Conservation (phyloP, 2,329 filamentous ascomycete genomes). For the Beauveria asiatica region DNA sequence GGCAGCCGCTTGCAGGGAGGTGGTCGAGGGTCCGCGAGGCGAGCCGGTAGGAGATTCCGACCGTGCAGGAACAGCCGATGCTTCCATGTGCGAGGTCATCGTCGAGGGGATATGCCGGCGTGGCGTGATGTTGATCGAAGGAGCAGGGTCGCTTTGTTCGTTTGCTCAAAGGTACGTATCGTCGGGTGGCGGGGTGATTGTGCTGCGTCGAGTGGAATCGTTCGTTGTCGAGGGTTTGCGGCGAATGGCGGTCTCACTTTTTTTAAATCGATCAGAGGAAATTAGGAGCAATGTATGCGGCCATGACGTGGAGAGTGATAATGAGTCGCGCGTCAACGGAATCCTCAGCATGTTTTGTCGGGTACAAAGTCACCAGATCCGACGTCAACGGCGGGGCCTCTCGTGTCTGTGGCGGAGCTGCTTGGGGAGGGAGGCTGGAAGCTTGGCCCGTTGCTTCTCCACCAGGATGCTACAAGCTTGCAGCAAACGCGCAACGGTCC, state of each 20-base stretch:
- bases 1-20: slow-evolving; percentile 67
- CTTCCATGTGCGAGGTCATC: slow-evolving; percentile 25
- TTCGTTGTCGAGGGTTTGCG: background rate
- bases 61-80: slow-evolving; percentile 15
- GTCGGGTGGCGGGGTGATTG: background rate
- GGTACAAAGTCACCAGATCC: slow-evolving; percentile 7
- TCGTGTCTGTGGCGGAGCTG: background rate
- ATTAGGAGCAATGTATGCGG: background rate
- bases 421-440: background rate
- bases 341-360: background rate
- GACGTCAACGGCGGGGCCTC: slow-evolving; percentile 8
- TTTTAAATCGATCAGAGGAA: slow-evolving; percentile 5
- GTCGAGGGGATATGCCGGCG: background rate
- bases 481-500: background rate
- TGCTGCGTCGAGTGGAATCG: background rate
- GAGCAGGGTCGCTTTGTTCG: background rate
- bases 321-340: background rate
- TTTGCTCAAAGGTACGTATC: background rate
- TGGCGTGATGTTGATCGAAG: background rate
- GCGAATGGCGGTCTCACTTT: background rate
- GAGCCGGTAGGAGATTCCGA: slow-evolving; percentile 50
- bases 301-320: background rate
- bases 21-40: slow-evolving; percentile 55
- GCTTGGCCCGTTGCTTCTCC: background rate
- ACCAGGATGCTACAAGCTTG: background rate